phyloP scores from a whole-genome alignment of 2,329 filamentous ascomycete genomes.

The Trichoderma semiorbis region DNA sequence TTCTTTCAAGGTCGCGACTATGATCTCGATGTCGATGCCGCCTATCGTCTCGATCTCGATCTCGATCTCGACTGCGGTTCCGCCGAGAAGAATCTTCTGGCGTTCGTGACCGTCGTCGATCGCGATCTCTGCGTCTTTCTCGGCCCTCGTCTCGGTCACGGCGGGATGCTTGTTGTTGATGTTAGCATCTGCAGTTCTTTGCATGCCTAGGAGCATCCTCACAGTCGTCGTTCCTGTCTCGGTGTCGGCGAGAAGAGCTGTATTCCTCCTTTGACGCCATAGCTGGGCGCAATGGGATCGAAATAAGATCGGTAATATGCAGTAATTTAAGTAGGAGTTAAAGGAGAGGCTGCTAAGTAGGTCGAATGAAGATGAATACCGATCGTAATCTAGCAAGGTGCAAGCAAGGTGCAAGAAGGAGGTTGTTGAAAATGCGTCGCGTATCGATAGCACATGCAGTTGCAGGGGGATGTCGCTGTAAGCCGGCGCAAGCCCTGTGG shows the following conservation, averaged over 20 bases:
- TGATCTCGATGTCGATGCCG: conserved; percentile 24
- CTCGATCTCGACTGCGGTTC: conserved; percentile 17
- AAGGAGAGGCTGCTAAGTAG: neutral
- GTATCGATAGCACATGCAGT: neutral
- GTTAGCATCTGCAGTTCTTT: conserved; percentile 24
- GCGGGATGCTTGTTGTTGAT: conserved; percentile 20
- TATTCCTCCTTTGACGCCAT: conserved; percentile 31
- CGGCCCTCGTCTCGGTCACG: conserved; percentile 24
- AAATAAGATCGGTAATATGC: neutral
- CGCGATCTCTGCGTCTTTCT: conserved; percentile 30
- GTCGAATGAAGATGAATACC: neutral
- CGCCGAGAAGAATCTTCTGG: conserved; percentile 27
- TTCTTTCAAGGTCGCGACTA: conserved; percentile 27
- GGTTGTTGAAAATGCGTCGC: neutral
- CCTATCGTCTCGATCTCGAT: neutral
- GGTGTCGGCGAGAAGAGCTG: conserved; percentile 17
- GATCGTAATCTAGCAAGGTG: neutral
- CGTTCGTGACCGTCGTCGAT: conserved; percentile 33
- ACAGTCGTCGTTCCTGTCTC: conserved; percentile 10
- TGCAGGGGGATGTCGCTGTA: neutral
- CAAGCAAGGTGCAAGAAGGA: neutral
- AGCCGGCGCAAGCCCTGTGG: neutral
- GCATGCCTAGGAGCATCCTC: conserved; percentile 18
- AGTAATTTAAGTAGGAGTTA: neutral
- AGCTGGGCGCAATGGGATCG: neutral